Conservation (phyloP, 1,139 yeast species). For the Candida sanyaensis region DNA sequence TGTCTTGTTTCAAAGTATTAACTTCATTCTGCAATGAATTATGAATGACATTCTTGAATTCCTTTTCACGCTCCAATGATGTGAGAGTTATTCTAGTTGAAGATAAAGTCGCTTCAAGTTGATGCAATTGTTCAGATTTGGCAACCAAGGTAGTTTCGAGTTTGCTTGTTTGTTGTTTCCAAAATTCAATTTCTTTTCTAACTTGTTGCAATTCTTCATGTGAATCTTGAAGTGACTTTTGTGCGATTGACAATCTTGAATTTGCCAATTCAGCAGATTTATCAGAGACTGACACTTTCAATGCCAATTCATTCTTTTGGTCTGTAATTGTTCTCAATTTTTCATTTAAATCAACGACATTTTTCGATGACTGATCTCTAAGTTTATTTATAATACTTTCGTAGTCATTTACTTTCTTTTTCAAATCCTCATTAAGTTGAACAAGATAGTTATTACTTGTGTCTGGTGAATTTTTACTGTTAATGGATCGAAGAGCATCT, state of each 20-base stretch:
- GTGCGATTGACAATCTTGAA: slow-evolving; percentile 31
- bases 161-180: slow-evolving; percentile 57
- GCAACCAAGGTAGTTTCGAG: slow-evolving; percentile 57
- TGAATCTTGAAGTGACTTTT: slow-evolving; percentile 43
- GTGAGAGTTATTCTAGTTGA: slow-evolving; percentile 48
- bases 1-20: slow-evolving; percentile 56
- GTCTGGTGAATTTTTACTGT: slow-evolving; percentile 11
- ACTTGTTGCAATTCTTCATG: slow-evolving; percentile 51
- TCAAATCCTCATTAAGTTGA: slow-evolving; percentile 31
- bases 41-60: slow-evolving; percentile 51
- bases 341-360: slow-evolving; percentile 26
- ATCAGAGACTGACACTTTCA: slow-evolving; percentile 30
- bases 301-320: slow-evolving; percentile 32
- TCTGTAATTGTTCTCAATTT: slow-evolving; percentile 28
- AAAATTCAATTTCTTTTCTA: slow-evolving; percentile 39
- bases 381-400: slow-evolving; percentile 32
- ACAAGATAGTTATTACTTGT: slow-evolving; percentile 26
- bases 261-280: slow-evolving; percentile 38
- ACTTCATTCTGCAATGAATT: slow-evolving; percentile 57
- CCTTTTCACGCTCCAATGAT: slow-evolving; percentile 57
- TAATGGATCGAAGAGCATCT: slow-evolving; percentile 57
- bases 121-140: slow-evolving; percentile 58
- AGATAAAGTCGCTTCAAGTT: slow-evolving; percentile 53
- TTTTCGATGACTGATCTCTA: slow-evolving; percentile 27
- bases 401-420: slow-evolving; percentile 27